phyloP scores from a whole-genome alignment of 176 grass and related monocot genomes.

The Oryza punctata region DNA sequence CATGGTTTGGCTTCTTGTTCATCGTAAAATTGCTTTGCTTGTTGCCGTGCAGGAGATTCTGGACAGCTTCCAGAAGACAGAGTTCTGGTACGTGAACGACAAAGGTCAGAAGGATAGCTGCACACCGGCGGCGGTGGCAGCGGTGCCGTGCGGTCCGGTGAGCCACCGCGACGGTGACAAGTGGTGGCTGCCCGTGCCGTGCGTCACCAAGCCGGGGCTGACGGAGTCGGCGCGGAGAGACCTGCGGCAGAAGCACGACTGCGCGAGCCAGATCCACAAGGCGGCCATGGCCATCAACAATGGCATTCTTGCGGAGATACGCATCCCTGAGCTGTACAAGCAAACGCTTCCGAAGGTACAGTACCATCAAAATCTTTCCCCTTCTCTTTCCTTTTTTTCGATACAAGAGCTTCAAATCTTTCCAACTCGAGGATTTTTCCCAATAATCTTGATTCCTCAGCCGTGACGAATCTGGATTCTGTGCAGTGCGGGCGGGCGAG shows the following conservation, averaged over 20 bases:
- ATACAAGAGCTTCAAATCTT: background rate
- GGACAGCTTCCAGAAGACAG: conserved; percentile 82
- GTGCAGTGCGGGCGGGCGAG: conserved; percentile 69
- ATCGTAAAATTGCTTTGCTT: background rate
- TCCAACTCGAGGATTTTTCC: too few relatives aligned
- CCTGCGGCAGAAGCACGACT: conserved; percentile 74
- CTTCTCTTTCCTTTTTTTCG: background rate
- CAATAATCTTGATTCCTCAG: background rate
- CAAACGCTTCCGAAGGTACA: conserved; percentile 74
- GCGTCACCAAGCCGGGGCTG: conserved; percentile 67
- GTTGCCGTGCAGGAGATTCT: conserved; percentile 58
- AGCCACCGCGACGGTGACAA: conserved; percentile 60
- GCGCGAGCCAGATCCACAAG: conserved; percentile 86
- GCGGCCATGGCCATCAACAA: conserved; percentile 93
- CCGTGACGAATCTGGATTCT: conserved; percentile 10
- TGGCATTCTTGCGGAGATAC: conserved; percentile 60
- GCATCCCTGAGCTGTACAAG: conserved; percentile 67
- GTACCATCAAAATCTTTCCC: background rate
- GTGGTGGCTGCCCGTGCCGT: conserved; percentile 93
- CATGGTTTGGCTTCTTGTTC: background rate
- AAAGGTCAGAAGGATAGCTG: conserved; percentile 40
- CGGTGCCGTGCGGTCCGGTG: conserved; percentile 41
- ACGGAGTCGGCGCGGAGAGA: conserved; percentile 60
- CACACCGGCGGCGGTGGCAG: conserved; percentile 2
- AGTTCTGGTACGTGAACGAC: conserved; percentile 89